Conservation (phyloP, 2,329 filamentous ascomycete genomes). For the Onygena corvina region DNA sequence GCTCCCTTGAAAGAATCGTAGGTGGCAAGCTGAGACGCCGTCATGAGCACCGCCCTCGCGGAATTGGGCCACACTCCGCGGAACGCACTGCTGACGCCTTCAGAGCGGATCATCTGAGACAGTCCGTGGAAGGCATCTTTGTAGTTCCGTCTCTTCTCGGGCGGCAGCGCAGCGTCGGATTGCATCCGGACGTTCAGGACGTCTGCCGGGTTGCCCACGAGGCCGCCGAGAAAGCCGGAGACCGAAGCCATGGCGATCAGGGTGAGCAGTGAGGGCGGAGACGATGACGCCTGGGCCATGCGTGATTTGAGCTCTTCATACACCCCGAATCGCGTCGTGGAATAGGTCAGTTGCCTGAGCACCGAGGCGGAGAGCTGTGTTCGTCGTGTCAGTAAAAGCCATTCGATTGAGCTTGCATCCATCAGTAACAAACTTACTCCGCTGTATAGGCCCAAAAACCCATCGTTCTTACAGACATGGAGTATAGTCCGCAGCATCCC, state of each 20-base stretch:
- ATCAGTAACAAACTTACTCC: slow-evolving; percentile 43
- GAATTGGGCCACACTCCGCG: slow-evolving; percentile 58
- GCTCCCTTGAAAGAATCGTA: slow-evolving; percentile 53
- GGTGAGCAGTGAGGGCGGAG: slow-evolving; percentile 55
- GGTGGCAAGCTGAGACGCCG: slow-evolving; percentile 49
- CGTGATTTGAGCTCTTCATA: slow-evolving; percentile 84
- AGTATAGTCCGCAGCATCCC: slow-evolving; percentile 77
- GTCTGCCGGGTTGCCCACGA: slow-evolving; percentile 88
- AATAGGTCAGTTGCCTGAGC: slow-evolving; percentile 89
- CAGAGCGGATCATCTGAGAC: slow-evolving; percentile 71
- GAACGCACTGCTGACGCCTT: slow-evolving; percentile 66
- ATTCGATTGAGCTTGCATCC: not conserved
- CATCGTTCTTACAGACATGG: slow-evolving; percentile 66
- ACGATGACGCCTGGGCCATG: slow-evolving; percentile 41
- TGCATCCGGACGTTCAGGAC: slow-evolving; percentile 98
- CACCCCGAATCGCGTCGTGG: slow-evolving; percentile 87
- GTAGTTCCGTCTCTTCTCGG: slow-evolving; percentile 69
- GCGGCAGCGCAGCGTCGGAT: slow-evolving; percentile 68
- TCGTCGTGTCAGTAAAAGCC: not conserved
- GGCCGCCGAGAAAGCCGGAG: slow-evolving; percentile 77
- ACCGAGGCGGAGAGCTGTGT: slow-evolving; percentile 70
- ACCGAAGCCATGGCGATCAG: slow-evolving; percentile 70
- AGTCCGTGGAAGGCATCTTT: slow-evolving; percentile 78
- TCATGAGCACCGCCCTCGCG: slow-evolving; percentile 53
- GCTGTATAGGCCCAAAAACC: slow-evolving; percentile 69